Percentiles rank a stretch among this genome's conserved stretches.
These are phyloP conservation scores for Cercospora citrullina DNA, from an alignment of 2,329 filamentous ascomycete genomes.

Conservation along the genomic window DNA sequence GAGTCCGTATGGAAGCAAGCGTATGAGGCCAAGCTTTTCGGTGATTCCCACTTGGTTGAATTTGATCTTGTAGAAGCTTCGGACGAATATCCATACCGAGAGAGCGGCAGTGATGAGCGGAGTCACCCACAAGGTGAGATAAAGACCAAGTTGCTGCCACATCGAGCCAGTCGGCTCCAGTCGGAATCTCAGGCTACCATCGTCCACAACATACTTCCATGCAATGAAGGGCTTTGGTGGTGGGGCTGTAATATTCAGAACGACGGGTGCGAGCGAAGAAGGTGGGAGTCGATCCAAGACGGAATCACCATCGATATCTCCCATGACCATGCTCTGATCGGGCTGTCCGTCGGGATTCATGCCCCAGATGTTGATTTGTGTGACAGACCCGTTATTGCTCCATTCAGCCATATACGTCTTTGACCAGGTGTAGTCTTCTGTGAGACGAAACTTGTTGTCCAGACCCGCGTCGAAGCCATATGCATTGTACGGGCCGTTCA, in stretches of 20 bases:
- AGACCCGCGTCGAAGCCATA: conserved; percentile 63
- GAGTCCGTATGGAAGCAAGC: conserved; percentile 17
- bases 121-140: conserved; percentile 54
- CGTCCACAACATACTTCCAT: conserved; percentile 56
- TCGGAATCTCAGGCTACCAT: conserved; percentile 52
- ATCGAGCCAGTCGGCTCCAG: conserved; percentile 56
- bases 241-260: conserved; percentile 56
- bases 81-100: conserved; percentile 57
- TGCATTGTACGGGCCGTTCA: conserved; percentile 61
- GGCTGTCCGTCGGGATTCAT: conserved; percentile 62
- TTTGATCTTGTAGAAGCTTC: conserved; percentile 62
- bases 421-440: conserved; percentile 52
- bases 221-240: conserved; percentile 55
- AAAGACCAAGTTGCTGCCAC: conserved; percentile 54
- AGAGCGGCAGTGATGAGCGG: conserved; percentile 52
- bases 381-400: conserved; percentile 50
- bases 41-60: conserved; percentile 55
- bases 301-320: conserved; percentile 60
- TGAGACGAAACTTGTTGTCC: conserved; percentile 52
- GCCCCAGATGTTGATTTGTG: conserved; percentile 65
- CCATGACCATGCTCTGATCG: conserved; percentile 58
- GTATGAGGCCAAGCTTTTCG: conserved; percentile 28
- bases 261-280: conserved; percentile 47
- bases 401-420: conserved; percentile 62
- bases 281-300: conserved; percentile 62